Evolutionary conservation across 768 basidiomycete species (phyloP).

Genomic region (Leccinum uliginosum): DNA sequence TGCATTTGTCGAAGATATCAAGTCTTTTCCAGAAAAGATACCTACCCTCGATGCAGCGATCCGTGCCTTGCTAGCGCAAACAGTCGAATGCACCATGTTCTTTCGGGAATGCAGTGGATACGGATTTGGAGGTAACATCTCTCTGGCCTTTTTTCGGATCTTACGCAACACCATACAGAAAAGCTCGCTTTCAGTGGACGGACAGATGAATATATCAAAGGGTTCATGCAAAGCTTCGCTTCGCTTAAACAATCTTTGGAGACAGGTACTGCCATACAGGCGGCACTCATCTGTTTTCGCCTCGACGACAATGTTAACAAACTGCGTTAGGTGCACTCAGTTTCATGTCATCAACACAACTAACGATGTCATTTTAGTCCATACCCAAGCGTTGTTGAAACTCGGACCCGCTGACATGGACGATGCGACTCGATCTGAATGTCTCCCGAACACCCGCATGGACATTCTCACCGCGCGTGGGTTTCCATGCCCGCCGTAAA

Average conservation of each 20-base stretch:
- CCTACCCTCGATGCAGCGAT: slow-evolving; percentile 26
- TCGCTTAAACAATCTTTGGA: slow-evolving; percentile 25
- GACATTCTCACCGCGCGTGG: slow-evolving; percentile 27
- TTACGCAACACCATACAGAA: slow-evolving; percentile 13
- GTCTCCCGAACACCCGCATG: slow-evolving; percentile 30
- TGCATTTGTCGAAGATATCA: slow-evolving; percentile 28
- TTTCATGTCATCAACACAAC: neutral
- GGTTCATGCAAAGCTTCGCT: slow-evolving; percentile 21
- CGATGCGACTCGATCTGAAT: slow-evolving; percentile 20
- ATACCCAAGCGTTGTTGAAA: slow-evolving; percentile 19
- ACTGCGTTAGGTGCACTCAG: slow-evolving; percentile 18
- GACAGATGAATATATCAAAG: slow-evolving; percentile 18
- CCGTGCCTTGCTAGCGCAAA: slow-evolving; percentile 26
- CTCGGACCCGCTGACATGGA: slow-evolving; percentile 30
- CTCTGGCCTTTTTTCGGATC: neutral
- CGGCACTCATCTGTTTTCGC: slow-evolving; percentile 26
- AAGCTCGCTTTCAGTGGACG: slow-evolving; percentile 13
- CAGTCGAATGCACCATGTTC: slow-evolving; percentile 35
- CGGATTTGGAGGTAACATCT: slow-evolving; percentile 30
- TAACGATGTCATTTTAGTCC: slow-evolving; percentile 10
- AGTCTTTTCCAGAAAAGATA: slow-evolving; percentile 26
- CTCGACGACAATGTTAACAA: slow-evolving; percentile 24
- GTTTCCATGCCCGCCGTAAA: slow-evolving; percentile 14
- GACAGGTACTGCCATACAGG: slow-evolving; percentile 22
- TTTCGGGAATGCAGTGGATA: slow-evolving; percentile 33